Evolutionary conservation across 257 asterid species (phyloP), one percentile per base, ranked within the genome.

Genomic region (Echites panduratus): DNA sequence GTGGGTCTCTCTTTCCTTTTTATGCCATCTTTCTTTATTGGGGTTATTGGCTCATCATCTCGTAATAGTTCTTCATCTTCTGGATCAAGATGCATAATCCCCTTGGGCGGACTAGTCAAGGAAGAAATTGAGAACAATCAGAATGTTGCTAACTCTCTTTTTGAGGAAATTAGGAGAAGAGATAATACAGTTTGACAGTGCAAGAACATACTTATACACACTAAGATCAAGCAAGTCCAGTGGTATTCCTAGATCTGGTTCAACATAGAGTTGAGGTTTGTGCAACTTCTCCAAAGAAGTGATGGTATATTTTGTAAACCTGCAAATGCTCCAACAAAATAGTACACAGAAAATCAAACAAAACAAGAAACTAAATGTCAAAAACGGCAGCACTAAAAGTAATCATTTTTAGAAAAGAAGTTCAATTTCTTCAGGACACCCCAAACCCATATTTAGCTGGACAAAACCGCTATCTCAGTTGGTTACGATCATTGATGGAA

Each of bases 211-310:
- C 99, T 90, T 92, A 84, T 90, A 95, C 41, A 95, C 95, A 68
- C 96, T 91, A 78, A 94, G 89, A 85, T 94, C 99, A 85, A 94
- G 99, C 73, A 94, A 91, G 84, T 94, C 99, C 57, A 91, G 89
- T 1, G 99, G 97, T 78, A 91, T 94, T 76, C 97, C 99, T 41
- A 94, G 89, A 85, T 94, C 99, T 43, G 99, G 99, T 76, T 94
- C 97, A 74, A 94, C 95, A 56, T 94, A 78, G 50, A 94, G 84
- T 79, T 86, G 93, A 71, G 99, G 97, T 81, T 94, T 94, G 93
- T 96, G 94, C 73, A 85, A 77, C 80, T 94, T 94, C 91, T 94
- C 99, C 91, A 94, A 77, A 24, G 97, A 89, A 20, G 97, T 91
- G 57, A 85, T 86, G 68, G 86, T 72, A 82, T 94, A 94, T 78